phyloP scores from a whole-genome alignment of 257 asterid species.

The Solanum phureja region DNA sequence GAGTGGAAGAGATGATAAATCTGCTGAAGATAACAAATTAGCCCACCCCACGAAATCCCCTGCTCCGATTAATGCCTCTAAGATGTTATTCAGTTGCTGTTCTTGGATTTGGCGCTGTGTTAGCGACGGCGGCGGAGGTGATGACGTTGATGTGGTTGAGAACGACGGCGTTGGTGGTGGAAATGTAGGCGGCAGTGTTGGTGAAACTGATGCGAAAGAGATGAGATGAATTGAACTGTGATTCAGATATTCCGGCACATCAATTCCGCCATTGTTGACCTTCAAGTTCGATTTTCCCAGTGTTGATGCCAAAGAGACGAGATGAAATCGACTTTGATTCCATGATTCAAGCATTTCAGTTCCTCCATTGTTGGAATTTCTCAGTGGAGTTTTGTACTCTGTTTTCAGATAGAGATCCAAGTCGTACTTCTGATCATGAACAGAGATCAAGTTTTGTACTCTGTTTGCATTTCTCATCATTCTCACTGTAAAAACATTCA shows the following conservation, averaged over 20 bases:
- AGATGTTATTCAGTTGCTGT: slow-evolving; percentile 34
- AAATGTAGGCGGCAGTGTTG: background rate
- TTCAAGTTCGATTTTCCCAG: background rate
- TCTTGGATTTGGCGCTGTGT: slow-evolving; percentile 5
- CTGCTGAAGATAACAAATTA: slow-evolving; percentile 33
- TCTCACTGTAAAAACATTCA: slow-evolving; percentile 15
- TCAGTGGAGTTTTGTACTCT: background rate
- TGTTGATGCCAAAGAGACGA: background rate
- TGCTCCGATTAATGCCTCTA: slow-evolving; percentile 46
- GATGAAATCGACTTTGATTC: background rate
- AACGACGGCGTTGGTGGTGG: slow-evolving; percentile 10
- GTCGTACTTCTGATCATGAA: background rate
- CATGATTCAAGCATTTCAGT: background rate
- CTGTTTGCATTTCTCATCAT: slow-evolving; percentile 21
- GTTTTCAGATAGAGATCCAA: background rate
- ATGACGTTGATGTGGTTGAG: background rate
- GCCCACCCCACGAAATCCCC: slow-evolving; percentile 59
- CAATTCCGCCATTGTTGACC: background rate
- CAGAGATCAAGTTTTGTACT: background rate
- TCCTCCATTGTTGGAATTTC: background rate
- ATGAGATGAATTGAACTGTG: background rate
- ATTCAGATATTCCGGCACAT: background rate
- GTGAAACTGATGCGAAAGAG: background rate
- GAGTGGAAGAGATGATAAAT: slow-evolving; percentile 37
- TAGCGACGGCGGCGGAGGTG: background rate